phyloP scores from a whole-genome alignment of 495 filamentous ascomycete species.

The Hyaloscypha variabilis region DNA sequence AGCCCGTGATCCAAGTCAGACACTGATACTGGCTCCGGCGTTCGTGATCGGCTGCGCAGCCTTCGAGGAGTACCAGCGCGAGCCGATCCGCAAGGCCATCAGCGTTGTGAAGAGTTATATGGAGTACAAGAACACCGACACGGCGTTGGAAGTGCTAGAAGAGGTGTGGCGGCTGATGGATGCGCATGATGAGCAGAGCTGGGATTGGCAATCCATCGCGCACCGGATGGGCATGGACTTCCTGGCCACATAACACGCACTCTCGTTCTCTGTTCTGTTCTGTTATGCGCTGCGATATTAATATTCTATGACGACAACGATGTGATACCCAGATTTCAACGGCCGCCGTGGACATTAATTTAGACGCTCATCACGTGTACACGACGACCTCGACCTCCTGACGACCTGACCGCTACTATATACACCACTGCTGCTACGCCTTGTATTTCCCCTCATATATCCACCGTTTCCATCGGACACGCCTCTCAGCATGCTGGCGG shows the following conservation, averaged over 20 bases:
- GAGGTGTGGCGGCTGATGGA: conserved; percentile 86
- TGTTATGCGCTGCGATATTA: not conserved
- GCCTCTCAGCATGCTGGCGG: too few species aligned
- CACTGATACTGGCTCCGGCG: conserved; percentile 83
- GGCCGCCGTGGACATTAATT: not conserved
- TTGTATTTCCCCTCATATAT: too few species aligned
- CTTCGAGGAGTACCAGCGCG: conserved; percentile 69
- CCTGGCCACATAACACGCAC: conserved; percentile 61
- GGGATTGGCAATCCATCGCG: conserved; percentile 92
- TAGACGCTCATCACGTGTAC: not conserved
- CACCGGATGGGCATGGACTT: conserved; percentile 79
- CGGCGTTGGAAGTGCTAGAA: conserved; percentile 74
- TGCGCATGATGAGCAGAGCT: conserved; percentile 68
- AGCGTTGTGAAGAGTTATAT: conserved; percentile 74
- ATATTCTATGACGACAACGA: not conserved
- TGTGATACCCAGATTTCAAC: not conserved
- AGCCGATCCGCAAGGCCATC: conserved; percentile 70
- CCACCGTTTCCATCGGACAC: too few species aligned
- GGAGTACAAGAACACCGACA: conserved; percentile 78
- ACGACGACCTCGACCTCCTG: too few species aligned
- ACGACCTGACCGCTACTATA: too few species aligned
- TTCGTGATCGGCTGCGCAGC: conserved; percentile 89
- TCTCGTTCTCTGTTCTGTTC: not conserved
- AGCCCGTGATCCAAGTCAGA: conserved; percentile 61
- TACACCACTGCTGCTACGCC: too few species aligned